Base-by-base conservation (phyloP, 2,329 filamentous ascomycete species). In the Colletotrichum navitas region DNA sequence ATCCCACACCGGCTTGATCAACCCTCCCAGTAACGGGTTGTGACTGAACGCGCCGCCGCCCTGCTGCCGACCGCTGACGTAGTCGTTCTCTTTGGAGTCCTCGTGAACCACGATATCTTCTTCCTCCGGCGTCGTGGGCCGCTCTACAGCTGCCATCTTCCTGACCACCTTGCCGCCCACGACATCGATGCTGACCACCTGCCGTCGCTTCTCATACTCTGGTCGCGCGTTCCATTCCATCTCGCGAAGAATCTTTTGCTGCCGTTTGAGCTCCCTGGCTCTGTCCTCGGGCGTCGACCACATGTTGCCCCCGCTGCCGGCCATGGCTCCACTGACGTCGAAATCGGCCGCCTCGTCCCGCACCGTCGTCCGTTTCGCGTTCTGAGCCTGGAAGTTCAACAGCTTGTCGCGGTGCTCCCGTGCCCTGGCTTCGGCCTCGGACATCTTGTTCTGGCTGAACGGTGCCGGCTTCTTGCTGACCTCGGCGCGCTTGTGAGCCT, bases 251-350 rank as follows among this genome's bases (percentile, higher is more conserved):
- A 95, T 84, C 79, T 93, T 93, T 81, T 97, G 94, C 81, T 97
- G 95, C 69, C 91, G 88, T 81, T 95, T 97, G 68, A 97, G 83
- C 79, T 96, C 94, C 74, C 91, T 85, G 0, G 94, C 95, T 52
- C 94, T 88, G 80, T 97, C 94, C 74, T 93, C 91, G 0, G 94
- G 94, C 21, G 85, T 94, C 61, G 94, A 93, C 94, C 94, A 97
- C 83, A 96, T 92, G 75, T 89, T 94, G 7, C 90, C 41, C 84
- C 80, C 76, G 0, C 79, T 80, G 1, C 85, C 85, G 5, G 79
- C 79, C 76, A 86, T 79, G 16, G 84, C 85, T 1, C 79, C 80
- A 43, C 80, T 79, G 3, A 88, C 84, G 65, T 90, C 88, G 75
- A 90, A 90, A 68, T 90, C 88, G 0, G 88, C 84, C 0, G 94